Base-by-base conservation (phyloP, 2,329 filamentous ascomycete species). In the Colletotrichum liriopes region DNA sequence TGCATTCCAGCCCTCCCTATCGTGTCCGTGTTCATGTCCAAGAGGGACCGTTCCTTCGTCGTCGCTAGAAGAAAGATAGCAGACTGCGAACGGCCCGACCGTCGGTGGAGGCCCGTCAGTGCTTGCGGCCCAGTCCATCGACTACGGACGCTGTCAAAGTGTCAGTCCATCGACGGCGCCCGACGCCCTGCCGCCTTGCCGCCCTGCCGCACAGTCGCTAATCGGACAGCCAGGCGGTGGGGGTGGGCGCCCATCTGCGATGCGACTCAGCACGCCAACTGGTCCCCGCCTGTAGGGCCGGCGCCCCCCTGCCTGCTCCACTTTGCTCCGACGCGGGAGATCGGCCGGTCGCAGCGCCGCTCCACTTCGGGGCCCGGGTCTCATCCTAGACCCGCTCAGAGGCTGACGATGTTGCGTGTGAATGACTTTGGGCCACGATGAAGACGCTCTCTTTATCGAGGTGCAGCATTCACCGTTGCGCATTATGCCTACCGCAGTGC, bases 1-100 rank as follows among this genome's bases (percentile, higher is more conserved):
- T n/a, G 39, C 59, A 54, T 60, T 55, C 65, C 60, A 54, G n/a
- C 14, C 37, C 49, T 20, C 26, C 9, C 12, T 20, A 26, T 26
- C 37, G 35, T 45, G 59, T 70, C 65, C 60, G 70, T 70, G 70
- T 62, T 60, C 70, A 47, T 45, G 59, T 51, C 70, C 60, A 41
- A 64, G 49, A 54, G 39, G 39, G 58, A 14, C 58, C 41, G 41
- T 35, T 43, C 49, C 49, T 55, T 20, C 61, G 29, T 26, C 20
- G 9, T 41, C 5, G 26, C 29, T 32, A 29, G 12, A 55, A 32
- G 20, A n/a, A 23, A 35, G 35, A 45, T 14, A 18, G 14, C 29
- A 49, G 41, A 26, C 47, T 43, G 61, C 18, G 26, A 51, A 26
- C 56, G 54, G 26, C 45, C 32, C 41, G 49, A 26, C 56, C 56